Evolutionary conservation across 106 monocot species (phyloP), one percentile per base, ranked within the genome.

Genomic region (Chionographis japonica): DNA sequence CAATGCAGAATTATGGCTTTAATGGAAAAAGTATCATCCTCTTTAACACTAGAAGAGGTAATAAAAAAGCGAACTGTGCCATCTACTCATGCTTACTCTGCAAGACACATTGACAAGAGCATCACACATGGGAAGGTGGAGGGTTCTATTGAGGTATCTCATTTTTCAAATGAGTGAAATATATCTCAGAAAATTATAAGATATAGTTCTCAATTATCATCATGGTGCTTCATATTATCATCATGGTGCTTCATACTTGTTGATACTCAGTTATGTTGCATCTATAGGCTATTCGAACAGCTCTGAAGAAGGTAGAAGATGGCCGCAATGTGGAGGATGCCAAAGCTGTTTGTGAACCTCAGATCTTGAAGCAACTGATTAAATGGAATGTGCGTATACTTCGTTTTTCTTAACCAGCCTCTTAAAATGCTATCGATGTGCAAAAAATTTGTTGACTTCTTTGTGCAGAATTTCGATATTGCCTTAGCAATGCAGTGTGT

Each of bases 281-380:
- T 73, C 4, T 75, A 11, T 67, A 98, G 97, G 97, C 97, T 68
- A 67, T 98, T 60, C 74, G 74, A 68, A 73, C 85, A 39, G 92
- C 97, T 72, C 69, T 92, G 40, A 60, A 82, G 60, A 92, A 90
- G 68, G 41, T 98, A 74, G 87, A 86, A 19, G 61, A 73, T 70
- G 77, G 83, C 39, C 72, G 75, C 60, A 82, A 17, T 55, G 77
- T 84, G 41, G 90, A 90, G 40, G 90, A 99, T 84, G 93, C 90
- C 18, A 93, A 88, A 81, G 93, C 87, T 77, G 87, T 99, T 6
- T 99, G 98, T 77, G 93, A 88, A 67, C 90, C 93, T 79, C 83
- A 71, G 27, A 75, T 99, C 53, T 37, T 99, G 40, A 81, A 78
- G 72, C 87, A 87, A 54, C 62, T 99, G 59, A 60, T 76, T 15